These are phyloP conservation scores for Fonsecaea nubica DNA, from an alignment of 2,329 filamentous ascomycete species.

Conservation along the genomic window DNA sequence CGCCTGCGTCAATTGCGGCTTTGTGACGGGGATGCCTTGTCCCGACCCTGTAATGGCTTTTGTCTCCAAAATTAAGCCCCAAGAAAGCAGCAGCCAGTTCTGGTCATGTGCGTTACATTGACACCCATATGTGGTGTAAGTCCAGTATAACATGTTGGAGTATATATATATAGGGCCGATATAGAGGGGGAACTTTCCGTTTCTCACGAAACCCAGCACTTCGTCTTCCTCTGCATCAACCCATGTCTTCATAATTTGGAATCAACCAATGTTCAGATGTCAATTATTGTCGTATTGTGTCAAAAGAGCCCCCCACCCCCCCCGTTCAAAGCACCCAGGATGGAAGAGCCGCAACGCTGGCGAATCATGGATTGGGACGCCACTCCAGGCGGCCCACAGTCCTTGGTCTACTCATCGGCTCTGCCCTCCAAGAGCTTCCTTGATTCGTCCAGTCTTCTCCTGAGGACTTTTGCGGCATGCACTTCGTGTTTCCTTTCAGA, in stretches of 20 bases:
- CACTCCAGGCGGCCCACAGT: background rate
- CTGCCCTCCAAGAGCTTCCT: constrained; percentile 74
- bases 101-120: constrained; percentile 5
- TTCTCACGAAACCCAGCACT: background rate
- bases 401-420: constrained; percentile 50
- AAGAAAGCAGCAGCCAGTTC: background rate
- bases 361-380: background rate
- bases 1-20: background rate
- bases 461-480: constrained; percentile 67
- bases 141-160: constrained; percentile 2
- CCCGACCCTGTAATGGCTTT: background rate
- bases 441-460: constrained; percentile 76
- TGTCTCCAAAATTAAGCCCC: background rate
- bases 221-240: constrained; percentile 6
- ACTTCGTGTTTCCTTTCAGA: constrained; percentile 64
- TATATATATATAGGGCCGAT: constrained; percentile 1
- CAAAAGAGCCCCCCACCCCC: background rate
- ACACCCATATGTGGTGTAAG: background rate
- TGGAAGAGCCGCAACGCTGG: background rate
- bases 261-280: constrained; percentile 8
- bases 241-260: constrained; percentile 13
- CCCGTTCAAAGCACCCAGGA: background rate
- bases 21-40: background rate
- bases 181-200: background rate
- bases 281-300: constrained; percentile 16